Evolutionary conservation across 805 yeast species (phyloP), one percentile per base, ranked within the genome.

Genomic region (Nakazawaea ambrosiae): DNA sequence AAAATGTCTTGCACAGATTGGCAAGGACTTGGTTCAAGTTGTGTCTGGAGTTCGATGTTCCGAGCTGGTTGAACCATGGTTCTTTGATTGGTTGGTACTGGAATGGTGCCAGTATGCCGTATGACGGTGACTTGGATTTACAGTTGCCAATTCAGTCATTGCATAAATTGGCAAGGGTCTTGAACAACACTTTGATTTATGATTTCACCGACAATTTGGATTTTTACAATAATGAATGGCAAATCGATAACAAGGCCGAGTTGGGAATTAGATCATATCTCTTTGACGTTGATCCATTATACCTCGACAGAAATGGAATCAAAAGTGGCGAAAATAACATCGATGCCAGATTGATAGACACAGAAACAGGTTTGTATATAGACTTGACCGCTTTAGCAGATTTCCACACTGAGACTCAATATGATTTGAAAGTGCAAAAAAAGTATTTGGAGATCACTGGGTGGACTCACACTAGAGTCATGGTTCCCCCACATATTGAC

Each of bases 61-160:
- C 63, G 4, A 62, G 78, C 3, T 75, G 80, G 82, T 53, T 75
- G 5, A 78, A 79, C 1, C 83, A 77, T 49, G 84, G 82, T 1
- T 54, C 80, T 1, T 56, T 76, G 29, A 61, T 75, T 20, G 73
- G 78, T 9, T 75, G 79, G 70, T 59, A 70, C 42, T 76, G 79
- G 70, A 73, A 74, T 49, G 81, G 82, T 0, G 41, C 66, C 36
- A 54, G 60, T 5, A 65, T 76, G 50, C 81, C 81, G 1, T 76
- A 79, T 78, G 83, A 76, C 49, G 58, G 61, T 37, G 83, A 76
- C 49, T 53, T 71, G 31, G 83, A 76, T 55, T 71, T 75, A 16
- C 83, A 76, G 48, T 63, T 75, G 63, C 71, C 81, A 3, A 59
- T 70, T 20, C 38, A 34, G 20, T 39, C 42, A 11, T 28, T 39